These are phyloP conservation scores for Yarrowia deformans DNA, from an alignment of 805 yeast species.

Conservation along the genomic window DNA sequence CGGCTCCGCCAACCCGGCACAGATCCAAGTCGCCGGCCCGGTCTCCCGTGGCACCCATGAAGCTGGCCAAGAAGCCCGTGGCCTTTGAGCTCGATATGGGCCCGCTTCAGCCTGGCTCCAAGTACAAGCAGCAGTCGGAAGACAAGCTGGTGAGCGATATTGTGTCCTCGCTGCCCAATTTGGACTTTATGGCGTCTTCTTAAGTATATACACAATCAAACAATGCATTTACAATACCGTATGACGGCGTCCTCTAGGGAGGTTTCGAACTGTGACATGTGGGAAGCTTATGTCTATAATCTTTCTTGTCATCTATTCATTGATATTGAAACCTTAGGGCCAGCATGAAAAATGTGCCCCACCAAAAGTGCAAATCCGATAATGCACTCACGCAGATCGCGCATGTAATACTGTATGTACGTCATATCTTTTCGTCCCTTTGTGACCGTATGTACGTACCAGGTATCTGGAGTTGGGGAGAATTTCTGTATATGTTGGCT, in stretches of 20 bases:
- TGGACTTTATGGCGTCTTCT: slow-evolving; percentile 9
- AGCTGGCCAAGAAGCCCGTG: slow-evolving; percentile 22
- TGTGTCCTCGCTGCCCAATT: slow-evolving; percentile 11
- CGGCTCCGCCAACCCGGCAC: slow-evolving; percentile 5
- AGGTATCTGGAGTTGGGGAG: no score
- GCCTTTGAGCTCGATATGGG: slow-evolving; percentile 26
- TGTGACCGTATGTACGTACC: neutral
- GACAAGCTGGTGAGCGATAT: slow-evolving; percentile 30
- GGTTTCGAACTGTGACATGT: neutral
- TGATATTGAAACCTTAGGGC: neutral
- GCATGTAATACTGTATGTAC: neutral
- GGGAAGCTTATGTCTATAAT: neutral
- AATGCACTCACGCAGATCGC: slow-evolving; percentile 8
- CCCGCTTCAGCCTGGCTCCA: slow-evolving; percentile 20
- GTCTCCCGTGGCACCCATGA: slow-evolving; percentile 16
- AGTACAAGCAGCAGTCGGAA: slow-evolving; percentile 28
- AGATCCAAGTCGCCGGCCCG: slow-evolving; percentile 18
- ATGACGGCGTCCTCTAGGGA: neutral
- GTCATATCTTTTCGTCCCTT: neutral
- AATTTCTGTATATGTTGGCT: no score
- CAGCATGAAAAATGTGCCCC: slow-evolving; percentile 18
- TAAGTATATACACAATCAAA: neutral
- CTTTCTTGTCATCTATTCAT: neutral
- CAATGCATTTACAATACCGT: neutral
- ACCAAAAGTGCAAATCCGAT: slow-evolving; percentile 27